Evolutionary conservation across 2,329 filamentous ascomycete species (phyloP), one percentile per base, ranked within the genome.

Genomic region (Trichoderma oligosporum): DNA sequence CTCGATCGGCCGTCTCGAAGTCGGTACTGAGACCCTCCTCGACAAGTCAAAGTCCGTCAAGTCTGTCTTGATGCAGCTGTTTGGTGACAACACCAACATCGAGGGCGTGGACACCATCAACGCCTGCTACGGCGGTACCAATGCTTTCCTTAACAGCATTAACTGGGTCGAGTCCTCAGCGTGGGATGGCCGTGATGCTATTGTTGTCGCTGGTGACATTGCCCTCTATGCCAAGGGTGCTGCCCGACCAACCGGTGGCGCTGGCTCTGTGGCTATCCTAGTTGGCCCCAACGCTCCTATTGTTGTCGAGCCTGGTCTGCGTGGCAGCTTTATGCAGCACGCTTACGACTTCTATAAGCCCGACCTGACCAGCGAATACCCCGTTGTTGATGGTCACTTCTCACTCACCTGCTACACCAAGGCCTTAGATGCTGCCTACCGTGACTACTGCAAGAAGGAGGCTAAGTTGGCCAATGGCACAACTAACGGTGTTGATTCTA

Each of bases 1-100:
- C 74, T 84, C 84, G 62, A 84, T 93, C 70, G 89, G 89, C 65
- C 87, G 88, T 67, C 80, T 93, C 68, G 89, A 93, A 78, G 89
- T 93, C 68, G 89, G 89, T 68, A 93, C 89, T 55, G 89, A 93
- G 81, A 93, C 89, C 63, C 79, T 93, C 57, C 79, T 93, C 69
- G 89, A 93, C 82, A 93, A 93, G 80, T 92, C 89, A 71, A 93
- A 93, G 82, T 92, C 89, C 44, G 89, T 92, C 78, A 93, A 93
- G 82, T 87, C 88, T 27, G 88, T 93, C 61, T 78, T 93, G 63
- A 93, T 93, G 89, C 89, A 92, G 79, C 81, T 93, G 44, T 91
- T 93, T 67, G 83, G 86, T 69, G 86, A 88, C 66, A 93, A 93
- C 79, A 88, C 85, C 77, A 91, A 88, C 77, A 78, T 93, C 60